Evolutionary conservation across 768 basidiomycete genomes (phyloP).

Genomic region (Tylopilus plumbeoviolaceoides): DNA sequence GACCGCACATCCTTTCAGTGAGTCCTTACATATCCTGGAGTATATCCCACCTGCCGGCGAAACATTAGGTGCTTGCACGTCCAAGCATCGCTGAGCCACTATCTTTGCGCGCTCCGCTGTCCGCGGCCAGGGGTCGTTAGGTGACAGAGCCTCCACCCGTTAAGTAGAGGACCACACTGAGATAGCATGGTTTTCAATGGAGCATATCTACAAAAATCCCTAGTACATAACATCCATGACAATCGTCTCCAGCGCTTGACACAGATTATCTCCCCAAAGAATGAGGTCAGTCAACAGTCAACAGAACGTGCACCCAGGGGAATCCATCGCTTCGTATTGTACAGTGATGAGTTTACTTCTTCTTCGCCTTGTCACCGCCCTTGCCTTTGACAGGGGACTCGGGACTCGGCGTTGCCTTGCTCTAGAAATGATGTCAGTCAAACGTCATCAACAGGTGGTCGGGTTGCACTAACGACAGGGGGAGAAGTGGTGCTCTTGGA

Average conservation of each 20-base stretch:
- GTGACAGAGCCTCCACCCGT: too few relatives aligned
- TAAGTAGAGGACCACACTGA: too few relatives aligned
- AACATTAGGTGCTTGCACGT: too few relatives aligned
- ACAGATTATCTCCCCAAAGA: neutral
- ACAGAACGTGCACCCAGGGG: neutral
- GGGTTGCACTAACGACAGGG: conserved; percentile 11
- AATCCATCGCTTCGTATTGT: conserved; percentile 5
- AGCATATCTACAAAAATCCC: conserved; percentile 6
- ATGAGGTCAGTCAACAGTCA: neutral
- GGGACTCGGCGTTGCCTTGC: conserved; percentile 17
- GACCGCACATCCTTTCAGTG: too few relatives aligned
- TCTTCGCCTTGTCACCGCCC: conserved; percentile 27
- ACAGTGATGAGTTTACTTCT: conserved; percentile 22
- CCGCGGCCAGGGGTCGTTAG: too few relatives aligned
- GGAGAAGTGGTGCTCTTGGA: conserved; percentile 19
- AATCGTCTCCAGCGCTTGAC: neutral
- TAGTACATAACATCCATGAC: neutral
- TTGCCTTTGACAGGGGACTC: conserved; percentile 30
- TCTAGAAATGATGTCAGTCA: conserved; percentile 11
- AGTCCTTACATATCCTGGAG: too few relatives aligned
- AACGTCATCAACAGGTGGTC: neutral
- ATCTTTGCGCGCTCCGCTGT: too few relatives aligned
- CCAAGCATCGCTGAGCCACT: too few relatives aligned
- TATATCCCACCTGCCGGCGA: too few relatives aligned
- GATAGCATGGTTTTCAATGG: neutral